These are phyloP conservation scores for Neonectria neomacrospora DNA, from an alignment of 2,329 filamentous ascomycete species.

Conservation along the genomic window DNA sequence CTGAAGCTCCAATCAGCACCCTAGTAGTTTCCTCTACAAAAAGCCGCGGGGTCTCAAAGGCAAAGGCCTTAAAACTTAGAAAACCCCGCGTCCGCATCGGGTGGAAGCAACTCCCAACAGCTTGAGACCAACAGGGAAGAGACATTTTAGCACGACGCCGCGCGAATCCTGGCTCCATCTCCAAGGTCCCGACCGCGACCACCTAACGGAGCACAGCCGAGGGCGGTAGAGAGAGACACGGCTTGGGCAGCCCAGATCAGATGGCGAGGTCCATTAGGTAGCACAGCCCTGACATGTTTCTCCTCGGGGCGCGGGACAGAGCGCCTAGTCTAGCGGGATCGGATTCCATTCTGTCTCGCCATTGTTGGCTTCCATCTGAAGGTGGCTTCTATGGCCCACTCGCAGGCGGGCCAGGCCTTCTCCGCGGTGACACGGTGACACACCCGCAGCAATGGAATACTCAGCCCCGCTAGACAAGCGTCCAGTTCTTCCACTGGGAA, in stretches of 20 bases:
- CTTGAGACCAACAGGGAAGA: neutral
- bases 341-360: no score
- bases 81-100: neutral
- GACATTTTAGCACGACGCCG: neutral
- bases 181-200: neutral
- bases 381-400: neutral
- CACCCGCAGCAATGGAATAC: neutral
- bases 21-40: neutral
- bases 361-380: no score
- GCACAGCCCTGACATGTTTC: neutral
- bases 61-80: neutral
- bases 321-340: neutral
- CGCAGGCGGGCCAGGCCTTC: no score
- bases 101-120: neutral
- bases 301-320: neutral
- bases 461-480: constrained; percentile 18
- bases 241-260: neutral
- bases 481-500: neutral
- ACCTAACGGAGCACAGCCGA: neutral
- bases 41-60: neutral
- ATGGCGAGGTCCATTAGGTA: neutral
- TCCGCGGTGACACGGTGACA: neutral
- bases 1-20: constrained; percentile 5
- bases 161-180: neutral
- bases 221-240: neutral